Conservation (phyloP, 108 stramenopile genomes). For the Fragilariopsis cylindrus region DNA sequence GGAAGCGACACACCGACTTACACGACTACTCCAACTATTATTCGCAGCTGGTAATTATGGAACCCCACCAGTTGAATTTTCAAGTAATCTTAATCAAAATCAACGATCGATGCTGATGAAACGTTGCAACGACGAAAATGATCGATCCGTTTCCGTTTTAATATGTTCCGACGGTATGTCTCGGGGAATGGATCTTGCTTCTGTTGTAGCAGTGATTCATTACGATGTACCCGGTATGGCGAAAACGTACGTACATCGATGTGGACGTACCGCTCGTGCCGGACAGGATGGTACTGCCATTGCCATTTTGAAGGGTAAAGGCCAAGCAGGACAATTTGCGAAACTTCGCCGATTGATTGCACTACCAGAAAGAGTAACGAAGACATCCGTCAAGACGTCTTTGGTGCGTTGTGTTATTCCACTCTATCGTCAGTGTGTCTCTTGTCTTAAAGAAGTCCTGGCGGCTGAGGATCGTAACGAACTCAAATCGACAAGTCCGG, state of each 20-base stretch:
- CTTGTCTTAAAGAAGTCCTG: conserved; percentile 52
- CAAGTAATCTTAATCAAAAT: conserved; percentile 64
- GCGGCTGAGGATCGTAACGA: conserved; percentile 60
- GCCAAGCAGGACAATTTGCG: conserved; percentile 63
- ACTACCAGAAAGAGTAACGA: conserved; percentile 43
- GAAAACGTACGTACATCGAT: conserved; percentile 85
- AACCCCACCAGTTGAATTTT: conserved; percentile 67
- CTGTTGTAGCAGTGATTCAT: conserved; percentile 65
- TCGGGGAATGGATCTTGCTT: conserved; percentile 80
- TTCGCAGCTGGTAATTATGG: conserved; percentile 44
- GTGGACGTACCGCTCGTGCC: conserved; percentile 85
- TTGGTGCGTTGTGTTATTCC: conserved; percentile 50
- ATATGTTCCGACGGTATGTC: conserved; percentile 89
- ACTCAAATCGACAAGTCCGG: conserved; percentile 24
- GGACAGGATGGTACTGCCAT: conserved; percentile 68
- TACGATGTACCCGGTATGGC: conserved; percentile 84
- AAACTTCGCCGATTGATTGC: conserved; percentile 66
- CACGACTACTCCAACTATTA: conserved; percentile 85
- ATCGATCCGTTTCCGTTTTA: conserved; percentile 50
- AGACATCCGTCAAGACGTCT: conserved; percentile 53
- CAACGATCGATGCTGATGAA: conserved; percentile 64
- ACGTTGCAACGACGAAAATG: conserved; percentile 54
- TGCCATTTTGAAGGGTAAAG: conserved; percentile 64
- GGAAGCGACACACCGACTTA: conserved; percentile 91
- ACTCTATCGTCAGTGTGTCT: conserved; percentile 55